Evolutionary conservation across 192 early-diverging fungal genomes (phyloP), one percentile per base, ranked within the genome.

Genomic region (Linnemannia elongata): DNA sequence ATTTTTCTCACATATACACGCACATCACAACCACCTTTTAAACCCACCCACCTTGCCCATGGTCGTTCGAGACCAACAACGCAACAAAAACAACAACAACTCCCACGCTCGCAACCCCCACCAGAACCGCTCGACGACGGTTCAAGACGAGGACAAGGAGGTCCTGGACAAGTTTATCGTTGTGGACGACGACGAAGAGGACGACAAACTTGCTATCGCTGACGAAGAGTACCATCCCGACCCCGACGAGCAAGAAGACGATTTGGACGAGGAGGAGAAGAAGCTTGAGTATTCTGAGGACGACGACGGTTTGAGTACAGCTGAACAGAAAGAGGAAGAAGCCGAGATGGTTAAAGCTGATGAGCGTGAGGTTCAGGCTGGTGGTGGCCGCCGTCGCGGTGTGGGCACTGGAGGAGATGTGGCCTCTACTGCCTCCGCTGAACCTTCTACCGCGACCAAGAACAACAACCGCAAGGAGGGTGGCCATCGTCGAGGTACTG

Each of bases 281-380:
- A 27, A 69, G 68, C 68, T 69, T 15, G 68, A 69, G 38, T 69
- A 69, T 36, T 17, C 1, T 20, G 68, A 69, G 13, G 36, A 69
- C 9, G 68, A 69, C 20, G 68, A 69, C 20, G 68, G 39, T 69
- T 38, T 39, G 38, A 71, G 18, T n/a, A 33, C 20, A 0, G 24
- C 33, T 42, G 6, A 36, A 39, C 38, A 18, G 35, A 13, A 20
- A 41, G 69, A 70, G 39, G 33, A 38, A 70, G 33, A 42, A 71
- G 39, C 45, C 44, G 45, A 49, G 45, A 74, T 74, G 72, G 45
- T 15, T 33, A 38, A 74, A 74, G n/a, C 18, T 42, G 72, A 74
- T n/a, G 72, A 74, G n/a, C 44, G 72, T 12, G 45, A 42, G 42
- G 72, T 49, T n/a, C 54, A 55, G 54, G 24, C 54, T 13, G 42